These are phyloP conservation scores for Nicotiana obtusifolia DNA, from an alignment of 257 asterid species.

Conservation along the genomic window DNA sequence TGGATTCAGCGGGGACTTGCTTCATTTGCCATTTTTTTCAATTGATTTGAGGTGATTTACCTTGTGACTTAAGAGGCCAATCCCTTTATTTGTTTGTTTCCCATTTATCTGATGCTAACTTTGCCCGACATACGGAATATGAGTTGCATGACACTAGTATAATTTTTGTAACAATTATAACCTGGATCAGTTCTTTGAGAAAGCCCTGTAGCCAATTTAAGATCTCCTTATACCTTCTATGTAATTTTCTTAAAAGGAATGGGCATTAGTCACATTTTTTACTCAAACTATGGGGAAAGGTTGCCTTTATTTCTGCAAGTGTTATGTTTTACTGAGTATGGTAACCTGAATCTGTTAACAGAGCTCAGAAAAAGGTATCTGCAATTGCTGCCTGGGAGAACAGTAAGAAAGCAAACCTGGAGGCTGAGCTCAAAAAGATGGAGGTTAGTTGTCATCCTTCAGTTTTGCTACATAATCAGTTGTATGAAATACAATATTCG, in stretches of 20 bases:
- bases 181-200: background rate
- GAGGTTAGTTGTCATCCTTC: conserved; percentile 47
- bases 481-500: background rate
- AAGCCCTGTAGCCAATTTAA: background rate
- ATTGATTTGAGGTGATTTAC: background rate
- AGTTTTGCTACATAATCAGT: background rate
- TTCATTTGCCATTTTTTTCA: background rate
- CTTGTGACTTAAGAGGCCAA: no score
- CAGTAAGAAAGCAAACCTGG: conserved; percentile 79
- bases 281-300: background rate
- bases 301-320: background rate
- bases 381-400: conserved; percentile 82
- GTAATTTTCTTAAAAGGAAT: background rate
- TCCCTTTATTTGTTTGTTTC: background rate
- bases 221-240: background rate
- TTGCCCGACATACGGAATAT: background rate
- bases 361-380: conserved; percentile 75
- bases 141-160: background rate
- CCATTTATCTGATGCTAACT: background rate
- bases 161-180: background rate
- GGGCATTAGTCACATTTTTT: background rate
- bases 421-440: conserved; percentile 76
- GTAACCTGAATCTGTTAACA: conserved; percentile 25
- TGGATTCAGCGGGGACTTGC: background rate
- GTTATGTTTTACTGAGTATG: background rate